phyloP scores from a whole-genome alignment of 1,284 basidiomycete genomes.

The Tilletiaria anomala region DNA sequence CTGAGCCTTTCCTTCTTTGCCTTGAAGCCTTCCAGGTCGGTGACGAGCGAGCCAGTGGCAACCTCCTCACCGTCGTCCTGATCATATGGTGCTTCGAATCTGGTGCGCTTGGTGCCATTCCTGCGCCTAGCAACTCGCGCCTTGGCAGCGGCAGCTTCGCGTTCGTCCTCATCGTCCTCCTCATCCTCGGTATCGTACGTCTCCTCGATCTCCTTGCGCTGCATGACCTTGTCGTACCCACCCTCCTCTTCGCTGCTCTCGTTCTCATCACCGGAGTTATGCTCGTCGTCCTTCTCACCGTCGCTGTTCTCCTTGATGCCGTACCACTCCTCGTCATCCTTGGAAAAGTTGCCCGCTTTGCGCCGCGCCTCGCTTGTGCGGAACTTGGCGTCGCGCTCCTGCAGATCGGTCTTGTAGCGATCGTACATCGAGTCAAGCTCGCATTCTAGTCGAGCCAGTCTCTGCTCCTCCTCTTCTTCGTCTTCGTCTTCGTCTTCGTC shows the following conservation, averaged over 20 bases:
- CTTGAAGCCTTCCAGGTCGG: slow-evolving; percentile 13
- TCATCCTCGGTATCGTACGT: slow-evolving; percentile 46
- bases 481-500: slow-evolving; percentile 43
- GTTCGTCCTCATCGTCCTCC: slow-evolving; percentile 40
- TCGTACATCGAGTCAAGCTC: slow-evolving; percentile 81
- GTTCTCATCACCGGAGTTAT: slow-evolving; percentile 30
- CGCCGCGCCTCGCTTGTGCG: slow-evolving; percentile 68
- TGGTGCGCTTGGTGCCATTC: slow-evolving; percentile 12
- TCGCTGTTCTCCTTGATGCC: slow-evolving; percentile 16
- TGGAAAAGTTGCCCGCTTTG: slow-evolving; percentile 48
- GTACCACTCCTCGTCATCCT: slow-evolving; percentile 28
- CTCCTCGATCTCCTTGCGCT: slow-evolving; percentile 50
- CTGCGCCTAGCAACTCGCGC: slow-evolving; percentile 18
- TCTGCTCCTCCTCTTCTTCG: slow-evolving; percentile 45
- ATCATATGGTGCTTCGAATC: no score
- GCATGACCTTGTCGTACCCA: slow-evolving; percentile 61
- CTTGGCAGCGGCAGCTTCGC: slow-evolving; percentile 15
- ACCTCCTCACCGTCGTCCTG: no score
- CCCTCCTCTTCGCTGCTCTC: slow-evolving; percentile 41
- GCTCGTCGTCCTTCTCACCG: slow-evolving; percentile 10
- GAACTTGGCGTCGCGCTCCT: slow-evolving; percentile 76
- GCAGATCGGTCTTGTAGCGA: slow-evolving; percentile 64
- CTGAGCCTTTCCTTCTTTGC: slow-evolving; percentile 33
- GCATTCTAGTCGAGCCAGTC: slow-evolving; percentile 51
- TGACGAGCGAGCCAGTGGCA: slow-evolving; percentile 12